Base-by-base conservation (phyloP, 129 eudicot genomes). In the sunflower (Helianthus annuus) region DNA sequence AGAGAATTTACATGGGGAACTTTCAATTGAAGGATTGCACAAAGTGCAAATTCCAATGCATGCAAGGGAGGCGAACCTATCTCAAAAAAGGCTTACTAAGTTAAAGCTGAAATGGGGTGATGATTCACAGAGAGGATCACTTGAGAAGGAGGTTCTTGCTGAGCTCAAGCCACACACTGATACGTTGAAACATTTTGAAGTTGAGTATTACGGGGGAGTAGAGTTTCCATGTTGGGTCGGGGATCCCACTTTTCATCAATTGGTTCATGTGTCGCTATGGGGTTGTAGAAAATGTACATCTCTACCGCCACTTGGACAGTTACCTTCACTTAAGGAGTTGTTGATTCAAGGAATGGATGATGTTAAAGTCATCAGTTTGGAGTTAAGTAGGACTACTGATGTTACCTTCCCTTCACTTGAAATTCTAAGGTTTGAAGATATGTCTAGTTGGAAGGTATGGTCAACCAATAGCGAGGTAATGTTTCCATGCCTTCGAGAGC, bases 51-150 rank as follows among this genome's bases (percentile, higher is more conserved):
- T 13, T 4, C 4, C 11, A 54, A 54, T 7, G 1, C 60, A 52
- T 52, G 57, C 57, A 15, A 10, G 1, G 1, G 57, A 52, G 24
- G 57, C 24, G 3, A 52, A 52, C 60, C 0, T 19, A 19, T 19
- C 22, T 19, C 0, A 0, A 1, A 54, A 7, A 17, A 7, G 13
- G 60, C 0, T 54, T 17, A 54, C 5, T 0, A 17, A 17, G 32
- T 0, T 54, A 64, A 77, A 58, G 96, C 87, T 76, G 95, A 7
- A 54, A 54, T 54, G 60, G 60, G 29, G 4, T 54, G 60, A 54
- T 54, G 60, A 34, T 17, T 17, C 32, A 4, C 8, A 17, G n/a
- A 17, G 1, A 0, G 32, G 12, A 16, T 17, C 60, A 17, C 1
- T 2, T 54, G 60, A 54, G 1, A 17, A 17, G 60, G 34, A 1